Base-by-base conservation (phyloP, 2,329 filamentous ascomycete genomes). In the Waltergamsia citrina region DNA sequence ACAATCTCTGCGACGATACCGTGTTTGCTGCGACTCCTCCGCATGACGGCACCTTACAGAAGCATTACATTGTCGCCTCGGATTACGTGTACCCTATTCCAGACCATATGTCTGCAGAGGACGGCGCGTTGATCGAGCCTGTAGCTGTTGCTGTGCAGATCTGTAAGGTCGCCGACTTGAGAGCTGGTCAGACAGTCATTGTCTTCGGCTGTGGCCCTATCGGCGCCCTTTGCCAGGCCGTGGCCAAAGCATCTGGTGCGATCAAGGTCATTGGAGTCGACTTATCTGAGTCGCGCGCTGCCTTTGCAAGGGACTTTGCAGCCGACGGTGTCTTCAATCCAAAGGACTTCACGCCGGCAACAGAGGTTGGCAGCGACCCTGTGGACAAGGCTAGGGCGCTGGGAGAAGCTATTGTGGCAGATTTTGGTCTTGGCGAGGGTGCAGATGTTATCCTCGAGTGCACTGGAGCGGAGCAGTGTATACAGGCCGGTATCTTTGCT, bases 11-110 rank as follows among this genome's bases (percentile, higher is more conserved):
- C 40, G 43, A 50, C 0, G 52, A 65, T 25, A 69, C 56, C 2
- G 46, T 62, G 6, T 71, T 72, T 37, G 67, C 67, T 7, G 67
- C 66, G 0, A 65, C 60, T 0, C 67, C 68, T 1, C 67, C 67
- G 0, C 57, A 59, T 37, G 57, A 69, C 34, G 68, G 68, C 3
- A 69, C 65, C 0, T 49, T 74, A 9, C 50, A 55, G 4, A 69
- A 63, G 39, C 72, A 65, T 46, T 72, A 65, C 45, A 54, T 53
- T 23, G 56, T 60, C 0, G 56, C 64, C 1, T 53, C 56, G 1
- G 66, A 69, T 43, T 72, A 57, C 39, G 62, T 60, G 39, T 69
- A 69, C 38, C 53, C 52, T 2, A 47, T 73, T 3, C 63, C 66
- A 0, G 49, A 52, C 0, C 49, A 59, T 34, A 57, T 72, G 51